These are phyloP conservation scores for Pugionium cornutum DNA, from an alignment of 345 rosid species.

Conservation along the genomic window DNA sequence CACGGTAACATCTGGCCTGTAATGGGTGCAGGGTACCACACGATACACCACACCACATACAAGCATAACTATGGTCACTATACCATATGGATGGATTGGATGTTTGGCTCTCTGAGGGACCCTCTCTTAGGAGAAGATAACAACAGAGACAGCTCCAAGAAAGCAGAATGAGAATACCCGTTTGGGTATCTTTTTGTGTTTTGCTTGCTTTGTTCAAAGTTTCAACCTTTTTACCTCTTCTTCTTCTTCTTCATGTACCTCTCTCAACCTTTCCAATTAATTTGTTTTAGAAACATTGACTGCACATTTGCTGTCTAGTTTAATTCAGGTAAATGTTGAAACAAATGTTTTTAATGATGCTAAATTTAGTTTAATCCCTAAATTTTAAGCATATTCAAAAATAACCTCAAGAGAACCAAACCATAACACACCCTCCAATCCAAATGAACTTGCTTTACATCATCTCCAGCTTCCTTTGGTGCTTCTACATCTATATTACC, in stretches of 20 bases:
- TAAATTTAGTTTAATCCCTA: too few relatives aligned
- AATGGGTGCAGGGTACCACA: conserved; percentile 96
- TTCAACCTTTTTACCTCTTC: neutral
- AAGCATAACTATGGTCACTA: conserved; percentile 90
- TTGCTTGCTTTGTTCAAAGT: neutral
- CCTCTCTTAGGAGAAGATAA: conserved; percentile 44
- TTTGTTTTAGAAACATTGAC: too few relatives aligned
- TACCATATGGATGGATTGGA: conserved; percentile 92
- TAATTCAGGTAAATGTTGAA: too few relatives aligned
- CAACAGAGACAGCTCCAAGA: conserved; percentile 12
- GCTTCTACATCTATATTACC: too few relatives aligned
- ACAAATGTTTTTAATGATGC: too few relatives aligned
- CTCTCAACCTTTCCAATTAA: neutral
- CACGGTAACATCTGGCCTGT: conserved; percentile 74
- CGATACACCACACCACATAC: conserved; percentile 87
- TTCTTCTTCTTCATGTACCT: neutral
- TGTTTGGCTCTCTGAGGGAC: conserved; percentile 72
- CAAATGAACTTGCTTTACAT: too few relatives aligned
- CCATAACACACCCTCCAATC: too few relatives aligned
- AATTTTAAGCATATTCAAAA: too few relatives aligned
- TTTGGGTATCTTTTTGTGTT: neutral
- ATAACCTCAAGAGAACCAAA: too few relatives aligned
- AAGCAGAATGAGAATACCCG: conserved; percentile 4
- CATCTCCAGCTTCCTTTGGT: too few relatives aligned
- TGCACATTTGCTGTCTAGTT: too few relatives aligned